Evolutionary conservation across 2,329 filamentous ascomycete species (phyloP), one percentile per base, ranked within the genome.

Genomic region (Sclerotiophoma versabilis): DNA sequence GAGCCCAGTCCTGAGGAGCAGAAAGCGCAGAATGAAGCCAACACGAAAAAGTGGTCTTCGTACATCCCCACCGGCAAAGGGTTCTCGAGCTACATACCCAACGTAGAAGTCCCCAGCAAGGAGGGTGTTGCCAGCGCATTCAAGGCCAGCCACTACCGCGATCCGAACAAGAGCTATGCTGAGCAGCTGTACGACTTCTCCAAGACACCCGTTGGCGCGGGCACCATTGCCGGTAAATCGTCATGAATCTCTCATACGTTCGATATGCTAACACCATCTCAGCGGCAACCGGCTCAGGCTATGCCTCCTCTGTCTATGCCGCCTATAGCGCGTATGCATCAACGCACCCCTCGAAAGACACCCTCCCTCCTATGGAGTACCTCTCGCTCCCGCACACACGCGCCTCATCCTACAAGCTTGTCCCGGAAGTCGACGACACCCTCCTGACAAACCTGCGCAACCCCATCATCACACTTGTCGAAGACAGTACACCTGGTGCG

Each of bases 171-270:
- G 62, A 77, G 77, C 37, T 80, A 80, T 56, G 71, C 79, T 4
- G 77, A 81, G 59, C 80, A 82, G 58, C 65, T 82, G 12, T 77
- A 79, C 51, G 79, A 80, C 51, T 81, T 82, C 56, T 79, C 76
- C 0, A 79, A 80, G 59, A 82, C 80, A 6, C 80, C 80, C 4
- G 79, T 82, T 4, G 80, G 80, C 12, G 80, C 79, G 32, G 79
- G 78, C 32, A 75, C 76, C 3, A 60, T 78, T 27, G 75, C 75
- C 42, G 76, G 76, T 76, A 68, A 56, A 69, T 57, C 5, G 17
- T 7, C 2, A 11, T 33, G 2, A 23, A 1, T 12, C 10, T 22
- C 5, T 17, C 6, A 26, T 10, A 10, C 6, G 14, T 11, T 1
- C 6, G 5, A 15, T 8, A 27, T 39, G 38, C 37, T 46, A 7